Percentiles rank a stretch among this genome's conserved stretches.
Evolutionary conservation across 2,329 filamentous ascomycete species (phyloP).

Genomic region (Colletotrichum eremochloae): DNA sequence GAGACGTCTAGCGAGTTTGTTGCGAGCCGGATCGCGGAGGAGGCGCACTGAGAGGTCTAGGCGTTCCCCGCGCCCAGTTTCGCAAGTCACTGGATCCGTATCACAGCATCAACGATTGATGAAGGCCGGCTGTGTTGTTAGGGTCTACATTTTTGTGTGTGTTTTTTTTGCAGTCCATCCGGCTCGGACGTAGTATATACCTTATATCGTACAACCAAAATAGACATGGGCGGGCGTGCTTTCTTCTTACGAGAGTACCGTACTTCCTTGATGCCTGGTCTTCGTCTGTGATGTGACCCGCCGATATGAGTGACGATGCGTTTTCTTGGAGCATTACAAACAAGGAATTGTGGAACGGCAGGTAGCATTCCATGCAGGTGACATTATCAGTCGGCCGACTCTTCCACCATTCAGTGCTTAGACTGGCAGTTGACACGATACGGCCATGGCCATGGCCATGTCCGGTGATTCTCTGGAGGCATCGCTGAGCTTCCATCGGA

Average conservation of each 20-base stretch:
- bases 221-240: accelerated
- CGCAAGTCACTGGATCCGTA: background rate
- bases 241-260: background rate
- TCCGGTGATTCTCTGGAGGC: too few relatives aligned
- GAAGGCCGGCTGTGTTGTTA: background rate
- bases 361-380: too few relatives aligned
- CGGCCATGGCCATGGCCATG: background rate
- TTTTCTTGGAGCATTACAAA: background rate
- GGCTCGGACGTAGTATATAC: background rate
- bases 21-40: background rate
- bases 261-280: background rate
- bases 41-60: background rate
- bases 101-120: background rate
- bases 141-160: background rate
- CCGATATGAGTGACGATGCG: background rate
- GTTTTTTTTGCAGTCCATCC: background rate
- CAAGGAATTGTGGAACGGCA: too few relatives aligned
- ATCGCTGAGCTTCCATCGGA: background rate
- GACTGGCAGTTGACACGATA: too few relatives aligned
- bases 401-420: too few relatives aligned
- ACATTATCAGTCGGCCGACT: too few relatives aligned
- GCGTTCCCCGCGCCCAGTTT: background rate
- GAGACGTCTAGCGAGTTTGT: background rate
- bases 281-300: background rate
- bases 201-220: background rate